Evolutionary conservation across 2,329 filamentous ascomycete genomes (phyloP), one percentile per base, ranked within the genome.

Genomic region (Acephala macrosclerotiorum): DNA sequence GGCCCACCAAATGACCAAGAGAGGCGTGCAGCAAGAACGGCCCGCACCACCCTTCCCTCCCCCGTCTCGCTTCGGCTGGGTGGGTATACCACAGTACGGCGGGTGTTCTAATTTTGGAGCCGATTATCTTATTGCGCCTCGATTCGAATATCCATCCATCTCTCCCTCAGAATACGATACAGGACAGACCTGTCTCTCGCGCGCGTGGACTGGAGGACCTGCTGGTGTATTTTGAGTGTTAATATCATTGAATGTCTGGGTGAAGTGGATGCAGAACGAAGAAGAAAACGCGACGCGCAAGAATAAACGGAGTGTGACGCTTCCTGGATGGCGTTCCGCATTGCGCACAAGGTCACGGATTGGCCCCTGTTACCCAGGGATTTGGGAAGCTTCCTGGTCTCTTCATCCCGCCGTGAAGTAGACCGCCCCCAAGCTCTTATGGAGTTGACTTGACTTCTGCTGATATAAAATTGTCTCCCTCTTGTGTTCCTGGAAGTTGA

Each of bases 101-200:
- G 45, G 45, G 45, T 49, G 45, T 12, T 49, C 45, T 49, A 49
- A 49, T 22, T 49, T 49, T 49, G 45, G 45, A 49, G 45, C 11
- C 12, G 38, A 49, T 22, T 49, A 22, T 49, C 9, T 22, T 22
- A 49, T 49, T 49, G 45, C 45, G 45, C 45, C 45, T 49, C 45
- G 18, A 16, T n/a, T 49, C 6, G 16, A 25, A 49, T 49, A 49
- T 22, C n/a, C 45, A 5, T 49, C 45, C 11, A 11, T n/a, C 4
- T 25, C 20, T 8, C 45, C 45, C 18, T 20, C 45, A 22, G 25
- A 22, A 49, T 25, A 49, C 45, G 45, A n/a, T n/a, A n/a, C n/a
- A n/a, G n/a, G n/a, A n/a, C n/a, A n/a, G 45, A 49, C 45, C 45
- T 42, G 8, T 49, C 20, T 9, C 45, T 8, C 45, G 25, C 45